A percentile compares a stretch with the other conserved stretches of the same genome.
phyloP scores from a whole-genome alignment of 495 filamentous ascomycete genomes.

The Hypoxylon subgilvum region DNA sequence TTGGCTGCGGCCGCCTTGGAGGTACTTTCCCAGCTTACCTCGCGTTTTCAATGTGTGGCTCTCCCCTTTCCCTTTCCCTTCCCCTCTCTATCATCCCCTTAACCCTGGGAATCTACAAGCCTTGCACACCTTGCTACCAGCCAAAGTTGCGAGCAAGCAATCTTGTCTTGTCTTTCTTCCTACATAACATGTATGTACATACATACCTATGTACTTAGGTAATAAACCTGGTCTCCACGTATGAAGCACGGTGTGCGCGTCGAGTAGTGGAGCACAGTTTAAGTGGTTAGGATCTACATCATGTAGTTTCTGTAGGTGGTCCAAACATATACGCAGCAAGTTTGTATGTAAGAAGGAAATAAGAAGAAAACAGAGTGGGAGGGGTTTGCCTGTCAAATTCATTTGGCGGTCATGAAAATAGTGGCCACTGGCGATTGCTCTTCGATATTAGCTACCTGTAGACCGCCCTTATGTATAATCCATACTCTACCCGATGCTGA shows the following conservation, averaged over 20 bases:
- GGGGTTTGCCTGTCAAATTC: no score
- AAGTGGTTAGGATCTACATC: no score
- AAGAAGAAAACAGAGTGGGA: no score
- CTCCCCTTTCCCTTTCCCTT: slow-evolving; percentile 1
- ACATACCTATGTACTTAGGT: no score
- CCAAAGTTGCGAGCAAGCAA: slow-evolving; percentile 23
- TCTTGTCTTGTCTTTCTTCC: slow-evolving; percentile 4
- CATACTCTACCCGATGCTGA: slow-evolving; percentile 3
- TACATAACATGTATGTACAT: no score
- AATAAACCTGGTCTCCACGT: slow-evolving; percentile 20
- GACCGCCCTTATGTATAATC: no score
- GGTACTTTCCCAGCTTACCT: slow-evolving; percentile 30
- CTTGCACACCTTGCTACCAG: slow-evolving; percentile 13
- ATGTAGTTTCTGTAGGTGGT: neutral
- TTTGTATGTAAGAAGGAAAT: neutral
- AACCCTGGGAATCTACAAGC: neutral
- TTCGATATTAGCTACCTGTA: no score
- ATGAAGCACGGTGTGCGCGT: no score
- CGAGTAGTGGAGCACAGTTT: slow-evolving; percentile 15
- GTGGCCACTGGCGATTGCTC: no score
- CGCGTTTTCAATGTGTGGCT: no score
- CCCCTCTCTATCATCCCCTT: neutral
- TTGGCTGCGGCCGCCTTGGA: slow-evolving; percentile 32
- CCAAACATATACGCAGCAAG: neutral
- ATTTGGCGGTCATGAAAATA: no score